phyloP scores from a whole-genome alignment of 805 yeast genomes.

The Metschnikowia dekortorum region DNA sequence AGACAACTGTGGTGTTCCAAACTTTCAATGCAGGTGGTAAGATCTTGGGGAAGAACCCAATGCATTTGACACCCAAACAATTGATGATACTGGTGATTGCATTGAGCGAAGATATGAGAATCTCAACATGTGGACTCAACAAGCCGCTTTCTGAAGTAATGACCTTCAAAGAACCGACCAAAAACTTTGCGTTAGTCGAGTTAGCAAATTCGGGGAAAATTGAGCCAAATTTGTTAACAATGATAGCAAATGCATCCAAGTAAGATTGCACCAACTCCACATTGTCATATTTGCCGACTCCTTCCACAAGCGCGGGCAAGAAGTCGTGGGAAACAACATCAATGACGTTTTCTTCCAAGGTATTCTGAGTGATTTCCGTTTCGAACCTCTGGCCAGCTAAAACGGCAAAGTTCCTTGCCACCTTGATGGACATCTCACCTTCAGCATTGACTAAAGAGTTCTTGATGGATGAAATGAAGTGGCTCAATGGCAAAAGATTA shows the following conservation, averaged over 20 bases:
- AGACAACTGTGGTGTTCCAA: constrained; percentile 39
- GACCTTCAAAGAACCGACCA: constrained; percentile 47
- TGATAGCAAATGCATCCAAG: constrained; percentile 59
- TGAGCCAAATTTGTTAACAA: constrained; percentile 59
- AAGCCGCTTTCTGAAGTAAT: constrained; percentile 52
- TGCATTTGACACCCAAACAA: constrained; percentile 77
- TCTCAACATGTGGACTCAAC: constrained; percentile 51
- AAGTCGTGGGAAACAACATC: constrained; percentile 49
- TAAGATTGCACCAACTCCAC: constrained; percentile 61
- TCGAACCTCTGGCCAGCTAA: constrained; percentile 68
- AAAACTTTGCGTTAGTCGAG: constrained; percentile 41
- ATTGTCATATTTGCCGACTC: constrained; percentile 32
- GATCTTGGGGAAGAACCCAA: constrained; percentile 81
- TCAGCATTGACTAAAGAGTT: constrained; percentile 34
- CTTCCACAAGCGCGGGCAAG: constrained; percentile 45
- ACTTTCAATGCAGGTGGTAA: constrained; percentile 68
- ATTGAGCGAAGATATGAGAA: constrained; percentile 68
- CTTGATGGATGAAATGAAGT: constrained; percentile 60
- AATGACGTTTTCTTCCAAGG: constrained; percentile 41
- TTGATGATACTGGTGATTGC: constrained; percentile 67
- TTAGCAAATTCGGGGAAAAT: constrained; percentile 21
- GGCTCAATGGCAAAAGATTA: constrained; percentile 68
- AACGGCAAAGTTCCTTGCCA: constrained; percentile 58
- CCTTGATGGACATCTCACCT: constrained; percentile 41
- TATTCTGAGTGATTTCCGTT: constrained; percentile 49